These are phyloP conservation scores for Teratosphaeria zuluensis DNA, from an alignment of 2,329 filamentous ascomycete genomes.

Conservation along the genomic window DNA sequence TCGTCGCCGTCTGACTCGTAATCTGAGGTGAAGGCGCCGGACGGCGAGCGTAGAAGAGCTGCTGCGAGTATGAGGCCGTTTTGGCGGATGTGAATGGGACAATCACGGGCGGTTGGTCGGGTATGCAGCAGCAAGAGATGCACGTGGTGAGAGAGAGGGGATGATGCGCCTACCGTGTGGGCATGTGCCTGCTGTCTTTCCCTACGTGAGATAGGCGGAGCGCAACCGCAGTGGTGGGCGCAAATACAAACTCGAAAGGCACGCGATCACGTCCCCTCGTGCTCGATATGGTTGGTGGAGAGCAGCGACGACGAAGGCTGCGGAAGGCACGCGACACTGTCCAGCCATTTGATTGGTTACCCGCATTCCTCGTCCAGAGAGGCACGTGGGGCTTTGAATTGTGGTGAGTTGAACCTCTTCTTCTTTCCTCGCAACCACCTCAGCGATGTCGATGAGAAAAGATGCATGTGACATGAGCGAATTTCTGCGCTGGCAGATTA, in stretches of 20 bases:
- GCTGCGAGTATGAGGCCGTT: conserved; percentile 15
- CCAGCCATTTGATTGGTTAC: background rate
- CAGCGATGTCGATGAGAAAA: background rate
- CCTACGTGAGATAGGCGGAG: background rate
- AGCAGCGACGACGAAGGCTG: too few species aligned
- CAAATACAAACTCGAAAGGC: background rate
- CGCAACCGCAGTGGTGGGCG: background rate
- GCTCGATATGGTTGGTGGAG: background rate
- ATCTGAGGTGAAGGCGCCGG: conserved; percentile 2
- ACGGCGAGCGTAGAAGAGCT: conserved; percentile 16
- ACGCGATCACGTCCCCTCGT: background rate
- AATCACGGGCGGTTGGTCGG: too few species aligned
- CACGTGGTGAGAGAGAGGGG: background rate
- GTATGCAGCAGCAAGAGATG: too few species aligned
- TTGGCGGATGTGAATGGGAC: background rate
- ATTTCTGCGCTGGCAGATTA: too few species aligned
- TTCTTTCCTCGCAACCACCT: background rate
- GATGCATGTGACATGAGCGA: too few species aligned
- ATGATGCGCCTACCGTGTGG: background rate
- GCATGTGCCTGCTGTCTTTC: background rate
- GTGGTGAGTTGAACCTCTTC: background rate
- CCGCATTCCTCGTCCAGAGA: background rate
- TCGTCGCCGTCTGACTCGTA: conserved; percentile 1
- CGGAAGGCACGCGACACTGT: background rate
- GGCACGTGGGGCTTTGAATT: background rate